Percentiles rank a stretch among this genome's conserved stretches.
Conservation (phyloP, 768 basidiomycete genomes). For the Suillus bovinus region DNA sequence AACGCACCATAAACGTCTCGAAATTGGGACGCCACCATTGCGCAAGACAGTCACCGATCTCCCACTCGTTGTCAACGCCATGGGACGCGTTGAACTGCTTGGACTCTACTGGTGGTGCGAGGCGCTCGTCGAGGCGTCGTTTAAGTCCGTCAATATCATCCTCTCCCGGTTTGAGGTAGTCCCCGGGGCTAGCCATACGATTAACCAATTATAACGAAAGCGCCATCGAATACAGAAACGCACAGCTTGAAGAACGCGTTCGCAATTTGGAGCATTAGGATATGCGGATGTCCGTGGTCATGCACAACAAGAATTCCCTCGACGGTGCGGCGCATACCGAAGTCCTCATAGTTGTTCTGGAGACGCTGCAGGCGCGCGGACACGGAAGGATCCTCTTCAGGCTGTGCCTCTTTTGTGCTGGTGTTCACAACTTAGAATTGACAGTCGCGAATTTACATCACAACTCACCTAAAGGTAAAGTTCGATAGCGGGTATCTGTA, state of each 20-base stretch:
- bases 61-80: constrained; percentile 88
- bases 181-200: constrained; percentile 71
- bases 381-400: constrained; percentile 96
- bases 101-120: constrained; percentile 76
- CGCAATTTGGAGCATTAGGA: constrained; percentile 97
- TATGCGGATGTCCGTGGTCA: constrained; percentile 96
- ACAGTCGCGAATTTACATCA: constrained; percentile 2
- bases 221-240: constrained; percentile 28
- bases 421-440: not conserved
- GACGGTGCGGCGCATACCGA: constrained; percentile 94
- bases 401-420: constrained; percentile 95
- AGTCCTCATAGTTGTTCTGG: constrained; percentile 96
- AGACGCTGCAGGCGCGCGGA: constrained; percentile 91
- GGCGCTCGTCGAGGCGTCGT: constrained; percentile 82
- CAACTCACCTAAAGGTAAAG: constrained; percentile 81
- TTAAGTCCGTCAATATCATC: constrained; percentile 91
- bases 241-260: constrained; percentile 99
- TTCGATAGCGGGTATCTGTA: constrained; percentile 82
- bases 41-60: constrained; percentile 93
- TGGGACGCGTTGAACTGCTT: constrained; percentile 76
- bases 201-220: not conserved
- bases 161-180: constrained; percentile 96
- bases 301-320: constrained; percentile 81
- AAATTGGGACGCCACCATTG: constrained; percentile 99
- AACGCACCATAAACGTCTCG: constrained; percentile 94